phyloP scores from a whole-genome alignment of 768 basidiomycete genomes.

The Kwoniella pini region DNA sequence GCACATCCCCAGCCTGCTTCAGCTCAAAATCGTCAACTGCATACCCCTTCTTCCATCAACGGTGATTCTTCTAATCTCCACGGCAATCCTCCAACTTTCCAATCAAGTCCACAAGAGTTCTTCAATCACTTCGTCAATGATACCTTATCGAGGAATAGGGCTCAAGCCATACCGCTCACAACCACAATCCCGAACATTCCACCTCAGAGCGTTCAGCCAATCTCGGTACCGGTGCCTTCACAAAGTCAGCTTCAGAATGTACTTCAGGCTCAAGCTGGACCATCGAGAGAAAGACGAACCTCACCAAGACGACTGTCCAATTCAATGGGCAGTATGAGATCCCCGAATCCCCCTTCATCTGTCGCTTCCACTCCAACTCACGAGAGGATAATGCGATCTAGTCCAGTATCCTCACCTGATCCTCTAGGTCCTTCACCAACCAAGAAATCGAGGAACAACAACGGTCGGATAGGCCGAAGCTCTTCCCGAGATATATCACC shows the following conservation, averaged over 20 bases:
- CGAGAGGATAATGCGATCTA: constrained; percentile 20
- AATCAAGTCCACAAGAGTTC: constrained; percentile 16
- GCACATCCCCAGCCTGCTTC: constrained; percentile 8
- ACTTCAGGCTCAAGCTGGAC: background rate
- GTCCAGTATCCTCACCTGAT: constrained; percentile 34
- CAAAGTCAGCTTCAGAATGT: background rate
- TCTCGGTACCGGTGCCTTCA: constrained; percentile 6
- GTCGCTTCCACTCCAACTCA: constrained; percentile 33
- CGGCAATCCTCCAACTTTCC: constrained; percentile 3
- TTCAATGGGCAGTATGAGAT: constrained; percentile 15
- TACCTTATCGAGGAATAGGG: constrained; percentile 4
- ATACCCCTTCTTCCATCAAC: constrained; percentile 9
- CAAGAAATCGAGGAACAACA: constrained; percentile 23
- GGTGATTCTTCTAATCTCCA: constrained; percentile 12
- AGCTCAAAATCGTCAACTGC: constrained; percentile 17
- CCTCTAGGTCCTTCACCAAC: constrained; percentile 39
- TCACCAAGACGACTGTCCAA: background rate
- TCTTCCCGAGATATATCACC: constrained; percentile 19
- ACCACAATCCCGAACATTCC: no score
- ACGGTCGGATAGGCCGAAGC: background rate
- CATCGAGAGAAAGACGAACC: constrained; percentile 4
- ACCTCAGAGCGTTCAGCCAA: no score
- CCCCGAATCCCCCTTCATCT: constrained; percentile 20
- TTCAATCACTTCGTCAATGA: constrained; percentile 31
- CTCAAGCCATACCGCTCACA: background rate